Base-by-base conservation (phyloP, 2,329 filamentous ascomycete genomes). In the Fusarium floridanum region DNA sequence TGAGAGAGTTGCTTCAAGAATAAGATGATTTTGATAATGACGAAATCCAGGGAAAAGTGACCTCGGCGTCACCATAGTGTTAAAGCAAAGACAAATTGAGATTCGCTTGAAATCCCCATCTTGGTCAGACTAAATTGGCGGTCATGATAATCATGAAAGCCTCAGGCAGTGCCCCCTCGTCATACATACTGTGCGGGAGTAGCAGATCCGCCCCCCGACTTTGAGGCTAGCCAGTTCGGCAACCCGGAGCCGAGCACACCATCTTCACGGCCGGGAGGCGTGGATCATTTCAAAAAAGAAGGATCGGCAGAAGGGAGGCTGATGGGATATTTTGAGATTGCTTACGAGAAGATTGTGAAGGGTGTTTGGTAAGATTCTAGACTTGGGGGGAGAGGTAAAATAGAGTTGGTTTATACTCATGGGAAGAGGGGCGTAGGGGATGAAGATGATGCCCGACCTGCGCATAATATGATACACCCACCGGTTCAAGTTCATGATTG, bases 191-290 rank as follows among this genome's bases (percentile, higher is more conserved):
- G 43, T 43, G 24, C n/a, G 11, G 22, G 10, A 12, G 11, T 6
- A 39, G 55, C 37, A 53, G 34, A 64, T 70, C 59, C 43, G n/a
- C 29, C 41, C 60, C 29, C 41, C 60, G 22, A 6, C 37, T 8
- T 34, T 27, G 7, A 45, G 45, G 36, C 27, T 48, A 62, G 59
- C 32, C n/a, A 62, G 10, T 27, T 36, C 72, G 72, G 69, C 72
- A 73, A 12, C 22, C 20, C 60, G 65, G 62, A 53, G 66, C 72
- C 72, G 72, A 67, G 37, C 62, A 74, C 72, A 75, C 67, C 67
- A 72, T 56, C 27, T 61, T 61, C 41, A 45, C 43, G 32, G 53
- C 43, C 56, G 41, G 20, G 37, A 39, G 12, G 48, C 34, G 29
- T 43, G 20, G 17, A 62, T 64, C 32, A 43, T 55, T 61, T 48